A percentile compares a stretch with the other conserved stretches of the same genome.
These are phyloP conservation scores for Aspergillus ellipticus DNA, from an alignment of 495 filamentous ascomycete species.

Conservation along the genomic window DNA sequence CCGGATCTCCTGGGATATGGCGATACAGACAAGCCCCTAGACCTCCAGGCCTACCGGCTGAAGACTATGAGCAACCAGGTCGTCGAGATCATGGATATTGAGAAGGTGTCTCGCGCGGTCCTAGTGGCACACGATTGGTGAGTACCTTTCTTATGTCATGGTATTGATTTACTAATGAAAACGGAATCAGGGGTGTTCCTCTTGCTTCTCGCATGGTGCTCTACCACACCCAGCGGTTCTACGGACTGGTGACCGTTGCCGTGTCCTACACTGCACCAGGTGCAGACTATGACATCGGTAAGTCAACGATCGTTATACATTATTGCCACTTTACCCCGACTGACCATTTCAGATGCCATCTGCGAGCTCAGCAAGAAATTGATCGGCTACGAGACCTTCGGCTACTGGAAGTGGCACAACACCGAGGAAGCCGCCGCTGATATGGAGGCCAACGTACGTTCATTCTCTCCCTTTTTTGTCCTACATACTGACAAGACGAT, in stretches of 20 bases:
- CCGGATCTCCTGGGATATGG: constrained; percentile 52
- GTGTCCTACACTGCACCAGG: background rate
- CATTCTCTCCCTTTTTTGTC: background rate
- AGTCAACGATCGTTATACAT: background rate
- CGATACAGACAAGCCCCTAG: constrained; percentile 35
- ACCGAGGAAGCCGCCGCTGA: constrained; percentile 3
- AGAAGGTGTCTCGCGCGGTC: constrained; percentile 12
- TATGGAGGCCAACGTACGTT: background rate
- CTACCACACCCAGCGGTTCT: background rate
- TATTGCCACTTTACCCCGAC: background rate
- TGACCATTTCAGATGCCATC: background rate
- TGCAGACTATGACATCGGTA: background rate
- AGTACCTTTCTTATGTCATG: background rate
- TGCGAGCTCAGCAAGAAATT: background rate
- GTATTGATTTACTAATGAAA: background rate
- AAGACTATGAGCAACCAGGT: constrained; percentile 35
- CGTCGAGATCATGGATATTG: constrained; percentile 29
- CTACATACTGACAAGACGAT: background rate
- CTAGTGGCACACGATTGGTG: constrained; percentile 22
- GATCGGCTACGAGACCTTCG: constrained; percentile 3
- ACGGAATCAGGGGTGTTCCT: constrained; percentile 1
- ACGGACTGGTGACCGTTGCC: background rate
- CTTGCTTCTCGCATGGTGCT: background rate
- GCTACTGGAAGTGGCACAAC: constrained; percentile 7
- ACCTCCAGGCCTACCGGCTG: constrained; percentile 27